Conservation (phyloP, 2,329 filamentous ascomycete genomes). For the Aspergillus fructus region DNA sequence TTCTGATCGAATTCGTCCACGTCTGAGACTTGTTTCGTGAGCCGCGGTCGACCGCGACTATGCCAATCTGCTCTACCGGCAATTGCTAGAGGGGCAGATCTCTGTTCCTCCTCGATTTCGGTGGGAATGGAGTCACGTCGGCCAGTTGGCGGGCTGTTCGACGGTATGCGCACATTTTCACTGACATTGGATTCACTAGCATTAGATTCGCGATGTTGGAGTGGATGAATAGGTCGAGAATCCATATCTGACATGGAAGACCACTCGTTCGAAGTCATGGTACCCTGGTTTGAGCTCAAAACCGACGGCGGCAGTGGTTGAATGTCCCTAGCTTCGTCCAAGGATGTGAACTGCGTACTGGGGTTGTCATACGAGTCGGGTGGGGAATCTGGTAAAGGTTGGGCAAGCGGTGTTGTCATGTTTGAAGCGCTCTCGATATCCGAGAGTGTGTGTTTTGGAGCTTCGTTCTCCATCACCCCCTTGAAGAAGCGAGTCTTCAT, state of each 20-base stretch:
- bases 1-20: constrained; percentile 41
- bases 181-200: constrained; percentile 29
- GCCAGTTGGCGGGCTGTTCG: constrained; percentile 24
- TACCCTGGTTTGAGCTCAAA: constrained; percentile 36
- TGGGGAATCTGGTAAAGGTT: constrained; percentile 47
- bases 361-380: constrained; percentile 29
- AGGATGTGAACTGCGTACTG: constrained; percentile 28
- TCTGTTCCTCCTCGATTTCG: constrained; percentile 31
- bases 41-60: constrained; percentile 24
- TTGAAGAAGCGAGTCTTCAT: constrained; percentile 46
- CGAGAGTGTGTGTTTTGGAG: constrained; percentile 28
- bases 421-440: constrained; percentile 54
- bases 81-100: constrained; percentile 44
- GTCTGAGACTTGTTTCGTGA: constrained; percentile 28
- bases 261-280: constrained; percentile 29
- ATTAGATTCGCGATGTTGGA: constrained; percentile 24
- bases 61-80: constrained; percentile 40
- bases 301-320: constrained; percentile 46
- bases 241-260: constrained; percentile 29
- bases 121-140: constrained; percentile 23
- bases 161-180: constrained; percentile 21
- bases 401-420: constrained; percentile 55
- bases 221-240: constrained; percentile 16
- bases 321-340: constrained; percentile 37
- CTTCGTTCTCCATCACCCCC: constrained; percentile 39